Conservation (phyloP, 371 early-diverging fungal genomes). For the Rhizomucor pusillus region DNA sequence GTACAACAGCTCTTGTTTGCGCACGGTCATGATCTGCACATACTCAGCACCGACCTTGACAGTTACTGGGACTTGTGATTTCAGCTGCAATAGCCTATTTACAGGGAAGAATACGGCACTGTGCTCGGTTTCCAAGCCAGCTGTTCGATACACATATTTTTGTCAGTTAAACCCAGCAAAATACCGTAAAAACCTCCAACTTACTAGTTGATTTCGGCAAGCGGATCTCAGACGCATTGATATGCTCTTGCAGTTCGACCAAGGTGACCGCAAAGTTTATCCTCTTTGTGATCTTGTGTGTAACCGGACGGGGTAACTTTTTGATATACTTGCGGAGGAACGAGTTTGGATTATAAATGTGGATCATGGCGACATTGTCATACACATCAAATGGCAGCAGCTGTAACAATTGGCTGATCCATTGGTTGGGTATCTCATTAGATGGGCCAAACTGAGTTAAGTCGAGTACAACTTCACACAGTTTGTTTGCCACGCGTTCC, state of each 20-base stretch:
- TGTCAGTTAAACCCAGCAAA: background rate
- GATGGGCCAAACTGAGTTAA: constrained; percentile 75
- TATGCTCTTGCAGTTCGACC: constrained; percentile 70
- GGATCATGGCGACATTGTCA: constrained; percentile 54
- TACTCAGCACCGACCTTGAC: constrained; percentile 81
- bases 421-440: constrained; percentile 80
- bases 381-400: constrained; percentile 65
- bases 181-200: constrained; percentile 1
- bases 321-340: constrained; percentile 72
- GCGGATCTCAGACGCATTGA: constrained; percentile 66
- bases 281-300: constrained; percentile 60
- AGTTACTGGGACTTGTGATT: constrained; percentile 70
- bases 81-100: constrained; percentile 59
- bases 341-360: constrained; percentile 81
- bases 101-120: constrained; percentile 67
- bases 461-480: constrained; percentile 82
- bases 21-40: constrained; percentile 74
- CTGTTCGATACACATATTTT: constrained; percentile 14
- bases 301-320: constrained; percentile 54
- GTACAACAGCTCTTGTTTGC: constrained; percentile 66
- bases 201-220: constrained; percentile 76
- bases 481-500: constrained; percentile 55
- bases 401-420: constrained; percentile 72
- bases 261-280: constrained; percentile 64
- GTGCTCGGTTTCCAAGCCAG: constrained; percentile 68